Evolutionary conservation across 108 stramenopile genomes (phyloP), one percentile per base, ranked within the genome.

Genomic region (Seminavis robusta): DNA sequence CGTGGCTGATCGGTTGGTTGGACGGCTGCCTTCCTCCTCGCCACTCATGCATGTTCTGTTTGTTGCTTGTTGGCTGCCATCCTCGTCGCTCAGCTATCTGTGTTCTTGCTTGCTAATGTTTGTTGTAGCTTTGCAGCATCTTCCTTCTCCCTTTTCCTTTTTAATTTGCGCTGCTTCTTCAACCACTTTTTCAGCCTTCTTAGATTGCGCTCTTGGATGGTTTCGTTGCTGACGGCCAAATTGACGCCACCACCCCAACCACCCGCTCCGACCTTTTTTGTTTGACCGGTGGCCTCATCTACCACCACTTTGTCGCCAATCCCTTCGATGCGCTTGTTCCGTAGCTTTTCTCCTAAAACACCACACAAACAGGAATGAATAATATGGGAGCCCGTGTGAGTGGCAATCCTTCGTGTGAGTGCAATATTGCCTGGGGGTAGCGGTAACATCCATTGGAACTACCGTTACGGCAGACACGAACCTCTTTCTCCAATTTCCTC

Each of bases 231-330:
- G 21, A 67, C 56, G 0, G 76, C 85, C 28, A 92, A 52, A 54
- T 84, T 73, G 3, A 92, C 91, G 16, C 91, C 90, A 11, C 75
- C 79, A 31, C 65, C 73, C 48, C 67, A 69, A 9, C 86, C 90
- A 37, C 85, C 86, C 0, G 90, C 80, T 31, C 90, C 86, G 4
- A 92, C 37, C 19, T 45, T 47, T 39, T 51, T 32, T 15, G 13
- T 23, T 36, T 24, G 9, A 3, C 49, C 60, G 9, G 34, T n/a
- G n/a, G n/a, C n/a, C n/a, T n/a, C n/a, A n/a, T 68, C 33, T 15
- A 81, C 44, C 1, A 75, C 38, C 13, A 55, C 48, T 32, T 69
- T 71, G 26, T 84, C 76, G 10, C 84, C 81, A 37, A 73, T 27
- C 20, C 80, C 84, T 25, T 65, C 29, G 6, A 47, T 37, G 33